Evolutionary conservation across 306 rosid genomes (phyloP), one percentile per base, ranked within the genome.

Genomic region (Dryas drummondii): DNA sequence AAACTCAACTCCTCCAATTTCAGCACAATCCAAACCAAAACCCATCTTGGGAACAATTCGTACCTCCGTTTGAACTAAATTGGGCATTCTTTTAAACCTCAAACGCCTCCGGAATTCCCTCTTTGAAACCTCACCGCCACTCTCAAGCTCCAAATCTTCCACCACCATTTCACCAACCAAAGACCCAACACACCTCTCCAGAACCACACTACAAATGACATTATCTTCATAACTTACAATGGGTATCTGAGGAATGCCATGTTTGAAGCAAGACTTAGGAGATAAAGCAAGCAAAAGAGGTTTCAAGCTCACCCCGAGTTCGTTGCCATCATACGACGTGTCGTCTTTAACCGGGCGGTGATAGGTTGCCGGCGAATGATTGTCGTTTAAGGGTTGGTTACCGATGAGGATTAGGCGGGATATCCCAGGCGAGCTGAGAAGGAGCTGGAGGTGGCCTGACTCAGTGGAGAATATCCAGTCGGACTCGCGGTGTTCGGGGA

Each of bases 61-160:
- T 19, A 91, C 80, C 57, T 94, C 83, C 10, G 96, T 88, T 78
- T 94, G 98, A 78, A 94, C 77, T 78, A 94, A 84, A 80, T 91
- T 94, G 64, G 91, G 94, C 97, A 87, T 90, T 76, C 90, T 87
- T 80, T 86, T 94, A 69, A 87, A 94, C 85, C 97, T 88, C 88
- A 94, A 83, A 27, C 94, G 88, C 82, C 98, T 91, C 66, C 98
- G 81, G 47, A 94, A 94, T 50, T 90, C 97, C 72, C 85, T 84
- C 60, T 42, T 75, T 37, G 26, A 50, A 72, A 4, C 46, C 22
- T 46, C 79, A 46, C 50, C 57, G 45, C 75, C 76, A 50, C 68
- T 78, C 75, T 84, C 89, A 66, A 94, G 78, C 83, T 91, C 90
- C 51, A 87, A 93, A 83, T 94, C 89, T 77, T 94, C 98, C 42